Conservation (phyloP, 2,329 filamentous ascomycete genomes). For the Clonostachys sp. region DNA sequence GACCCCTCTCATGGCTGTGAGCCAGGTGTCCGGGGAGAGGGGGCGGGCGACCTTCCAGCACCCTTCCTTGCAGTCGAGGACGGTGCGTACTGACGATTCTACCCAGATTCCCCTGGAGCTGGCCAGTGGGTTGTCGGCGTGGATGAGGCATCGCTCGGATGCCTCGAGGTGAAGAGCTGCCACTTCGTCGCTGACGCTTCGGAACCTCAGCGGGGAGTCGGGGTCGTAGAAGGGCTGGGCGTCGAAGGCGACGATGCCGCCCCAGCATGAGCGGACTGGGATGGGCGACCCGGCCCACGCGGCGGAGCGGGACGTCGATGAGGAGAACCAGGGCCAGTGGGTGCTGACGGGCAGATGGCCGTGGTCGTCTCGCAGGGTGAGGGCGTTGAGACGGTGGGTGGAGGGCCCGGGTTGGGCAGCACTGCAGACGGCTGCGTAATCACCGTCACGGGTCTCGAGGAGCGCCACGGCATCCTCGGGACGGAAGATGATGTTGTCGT, state of each 20-base stretch:
- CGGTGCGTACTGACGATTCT: conserved; percentile 66
- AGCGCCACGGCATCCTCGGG: conserved; percentile 50
- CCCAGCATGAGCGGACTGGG: conserved; percentile 38
- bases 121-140: conserved; percentile 62
- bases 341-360: conserved; percentile 47
- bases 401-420: conserved; percentile 16
- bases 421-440: conserved; percentile 55
- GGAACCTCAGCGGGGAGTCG: conserved; percentile 46
- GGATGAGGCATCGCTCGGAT: conserved; percentile 74
- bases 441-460: conserved; percentile 50
- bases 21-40: neutral
- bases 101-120: conserved; percentile 53
- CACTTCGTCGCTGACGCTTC: conserved; percentile 59
- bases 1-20: conserved; percentile 24
- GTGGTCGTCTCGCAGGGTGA: conserved; percentile 40
- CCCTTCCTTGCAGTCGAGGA: conserved; percentile 46
- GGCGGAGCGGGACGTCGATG: conserved; percentile 30
- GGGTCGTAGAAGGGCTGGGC: conserved; percentile 46
- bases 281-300: conserved; percentile 39
- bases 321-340: conserved; percentile 57
- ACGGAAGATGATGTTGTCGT: conserved; percentile 56
- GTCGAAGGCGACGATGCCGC: conserved; percentile 47
- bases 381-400: conserved; percentile 31
- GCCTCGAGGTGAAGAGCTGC: conserved; percentile 62
- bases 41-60: too few relatives aligned